Evolutionary conservation across 2,329 filamentous ascomycete species (phyloP), one percentile per base, ranked within the genome.

Genomic region (Neophaeococcomyces aloes): DNA sequence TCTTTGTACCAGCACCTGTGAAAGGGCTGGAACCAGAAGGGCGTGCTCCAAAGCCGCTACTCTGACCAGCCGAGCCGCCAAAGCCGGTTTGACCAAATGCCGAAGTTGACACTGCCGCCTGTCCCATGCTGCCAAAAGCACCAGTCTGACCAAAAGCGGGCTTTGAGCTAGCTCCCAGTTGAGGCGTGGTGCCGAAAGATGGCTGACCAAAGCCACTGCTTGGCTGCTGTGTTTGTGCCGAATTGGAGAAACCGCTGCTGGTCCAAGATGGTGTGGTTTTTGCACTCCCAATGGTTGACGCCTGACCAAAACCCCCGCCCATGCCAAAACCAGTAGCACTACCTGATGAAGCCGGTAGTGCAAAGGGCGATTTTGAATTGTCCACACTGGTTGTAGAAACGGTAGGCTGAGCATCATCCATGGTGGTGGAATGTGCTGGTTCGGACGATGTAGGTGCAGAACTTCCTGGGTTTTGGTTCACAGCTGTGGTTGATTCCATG

Each of bases 131-230:
- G 23, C 60, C 61, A 15, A 64, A 45, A 18, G 56, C 48, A 45
- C 59, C 61, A 21, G 62, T 50, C 23, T 58, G 52, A 36, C 65
- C 64, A 55, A 67, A 66, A 7, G 56, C 39, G 7, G 55, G 49
- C 11, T 49, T 37, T 31, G 55, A 37, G 17, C 43, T 40, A 6
- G 53, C 53, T 13, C 51, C 45, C 4, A 51, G 40, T 30, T 57
- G 50, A 25, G 60, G 59, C 1, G 63, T 51, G 1, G 56, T 51
- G 32, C 60, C 65, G 51, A 69, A 67, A 3, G 57, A 51, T 25
- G 58, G 51, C 4, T 53, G 54, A 14, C 49, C 52, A 35, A 53
- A 51, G 5, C 32, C 35, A 11, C 51, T 36, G 6, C 36, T 27
- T 18, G 38, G 11, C 14, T 50, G 36, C 40, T 48, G 38, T 14